A percentile compares a stretch with the other conserved stretches of the same genome.
Conservation (phyloP, 371 early-diverging fungal species). For the Zancudomyces culisetae region DNA sequence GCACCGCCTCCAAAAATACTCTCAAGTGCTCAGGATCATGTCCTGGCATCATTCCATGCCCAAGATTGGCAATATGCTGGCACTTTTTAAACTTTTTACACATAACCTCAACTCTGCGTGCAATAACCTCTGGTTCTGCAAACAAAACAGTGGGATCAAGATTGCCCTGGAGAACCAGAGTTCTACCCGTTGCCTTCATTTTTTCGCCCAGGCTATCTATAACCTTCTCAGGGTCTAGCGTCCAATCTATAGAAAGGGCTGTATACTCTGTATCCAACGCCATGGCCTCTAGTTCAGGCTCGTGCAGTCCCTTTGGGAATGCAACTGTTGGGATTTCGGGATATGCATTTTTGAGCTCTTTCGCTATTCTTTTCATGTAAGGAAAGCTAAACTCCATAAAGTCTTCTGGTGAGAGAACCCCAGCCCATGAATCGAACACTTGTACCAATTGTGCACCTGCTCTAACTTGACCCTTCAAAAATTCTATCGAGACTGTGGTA, state of each 20-base stretch:
- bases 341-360: slow-evolving; percentile 36
- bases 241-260: slow-evolving; percentile 81
- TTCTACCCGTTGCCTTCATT: not conserved
- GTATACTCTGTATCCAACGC: slow-evolving; percentile 52
- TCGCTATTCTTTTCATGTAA: slow-evolving; percentile 63
- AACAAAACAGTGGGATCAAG: slow-evolving; percentile 78
- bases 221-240: slow-evolving; percentile 56
- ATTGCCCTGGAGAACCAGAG: slow-evolving; percentile 76
- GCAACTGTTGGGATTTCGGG: slow-evolving; percentile 65
- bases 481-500: slow-evolving; percentile 66
- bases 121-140: slow-evolving; percentile 52
- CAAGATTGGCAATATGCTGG: slow-evolving; percentile 81
- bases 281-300: slow-evolving; percentile 53
- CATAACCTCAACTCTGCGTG: slow-evolving; percentile 56
- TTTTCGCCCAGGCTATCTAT: slow-evolving; percentile 4
- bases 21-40: slow-evolving; percentile 53
- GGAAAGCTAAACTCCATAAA: slow-evolving; percentile 74
- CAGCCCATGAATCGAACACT: slow-evolving; percentile 94
- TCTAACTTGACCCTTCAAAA: slow-evolving; percentile 77
- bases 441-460: slow-evolving; percentile 97
- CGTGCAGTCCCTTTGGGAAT: slow-evolving; percentile 81
- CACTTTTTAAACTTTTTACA: slow-evolving; percentile 53
- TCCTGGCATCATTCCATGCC: slow-evolving; percentile 80
- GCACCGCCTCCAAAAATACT: slow-evolving; percentile 48
- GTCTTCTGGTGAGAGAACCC: slow-evolving; percentile 67